A percentile compares a stretch with the other conserved stretches of the same genome.
Evolutionary conservation across 2,329 filamentous ascomycete species (phyloP).

Genomic region (Colletotrichum endophyticum): DNA sequence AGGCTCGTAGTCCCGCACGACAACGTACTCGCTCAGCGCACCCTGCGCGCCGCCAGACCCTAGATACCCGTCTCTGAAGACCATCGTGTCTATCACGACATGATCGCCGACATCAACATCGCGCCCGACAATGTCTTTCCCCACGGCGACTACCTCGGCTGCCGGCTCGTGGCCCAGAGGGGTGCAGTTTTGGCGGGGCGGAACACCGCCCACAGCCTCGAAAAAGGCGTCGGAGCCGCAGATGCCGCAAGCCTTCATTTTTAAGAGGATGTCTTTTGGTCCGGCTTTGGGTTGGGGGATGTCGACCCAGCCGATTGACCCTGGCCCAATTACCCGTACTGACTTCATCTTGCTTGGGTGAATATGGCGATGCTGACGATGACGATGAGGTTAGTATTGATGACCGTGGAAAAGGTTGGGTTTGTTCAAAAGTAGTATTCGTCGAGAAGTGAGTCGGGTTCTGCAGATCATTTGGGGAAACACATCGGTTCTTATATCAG

Average conservation of each 20-base stretch:
- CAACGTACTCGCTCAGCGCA: background rate
- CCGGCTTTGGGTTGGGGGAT: background rate
- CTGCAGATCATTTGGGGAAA: background rate
- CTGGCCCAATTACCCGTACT: background rate
- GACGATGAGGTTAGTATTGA: background rate
- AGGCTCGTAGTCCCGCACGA: background rate
- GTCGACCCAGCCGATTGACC: background rate
- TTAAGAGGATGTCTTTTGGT: background rate
- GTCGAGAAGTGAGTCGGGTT: accelerated
- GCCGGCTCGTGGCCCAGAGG: background rate
- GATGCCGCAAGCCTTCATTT: slow-evolving; percentile 1
- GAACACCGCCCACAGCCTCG: background rate
- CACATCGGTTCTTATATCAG: accelerated
- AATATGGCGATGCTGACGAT: accelerated
- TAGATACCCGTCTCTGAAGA: background rate
- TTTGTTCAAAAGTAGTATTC: accelerated
- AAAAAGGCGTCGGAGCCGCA: background rate
- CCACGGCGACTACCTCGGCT: background rate
- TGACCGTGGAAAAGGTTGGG: no score
- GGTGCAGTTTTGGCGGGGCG: background rate
- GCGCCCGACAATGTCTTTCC: background rate
- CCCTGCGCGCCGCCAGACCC: background rate
- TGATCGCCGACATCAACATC: background rate
- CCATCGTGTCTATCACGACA: background rate
- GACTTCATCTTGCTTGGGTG: background rate